Evolutionary conservation across 352 stramenopile genomes (phyloP), one percentile per base, ranked within the genome.

Genomic region (Pythium brachiatum): DNA sequence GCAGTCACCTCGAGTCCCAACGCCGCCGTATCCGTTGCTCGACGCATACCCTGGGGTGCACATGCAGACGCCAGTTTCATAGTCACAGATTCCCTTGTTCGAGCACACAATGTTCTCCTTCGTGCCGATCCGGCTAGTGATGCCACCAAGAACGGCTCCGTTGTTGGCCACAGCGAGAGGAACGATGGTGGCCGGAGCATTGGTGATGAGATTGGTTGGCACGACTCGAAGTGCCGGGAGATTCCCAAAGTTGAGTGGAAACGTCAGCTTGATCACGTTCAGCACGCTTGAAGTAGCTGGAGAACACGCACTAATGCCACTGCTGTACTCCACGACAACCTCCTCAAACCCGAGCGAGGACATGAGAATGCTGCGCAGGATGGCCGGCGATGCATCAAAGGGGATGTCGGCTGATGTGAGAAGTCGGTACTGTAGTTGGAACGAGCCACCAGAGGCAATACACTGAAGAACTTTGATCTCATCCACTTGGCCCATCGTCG

Each of bases 81-180:
- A 70, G 57, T 98, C 81, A 72, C 93, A 98, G 39, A 82, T 71
- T 8, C 93, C 93, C 57, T 88, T 85, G 69, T 94, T 96, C 9
- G 89, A 91, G 73, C 93, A 98, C 8, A 89, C 66, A 4, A 61
- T 74, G 56, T 90, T 86, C 60, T 98, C 93, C 63, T 97, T 98
- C 0, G 90, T 98, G 7, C 93, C 93, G 7, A 72, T 74, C 27
- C 85, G 71, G 34, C 78, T 83, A 41, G 53, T 7, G 8, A 86
- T 56, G 0, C 70, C 70, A 18, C 57, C 61, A n/a, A 90, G 73
- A 6, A 32, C 27, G 15, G 58, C 70, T 2, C 80, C 74, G 23
- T 81, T 69, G n/a, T 83, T 81, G 2, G 74, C 80, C 0, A 71
- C 62, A 7, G 50, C 21, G 2, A 89, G 57, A 66, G 15, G 68